Evolutionary conservation across 2,329 filamentous ascomycete genomes (phyloP).

Genomic region (Cladosporium sphaerospermum): DNA sequence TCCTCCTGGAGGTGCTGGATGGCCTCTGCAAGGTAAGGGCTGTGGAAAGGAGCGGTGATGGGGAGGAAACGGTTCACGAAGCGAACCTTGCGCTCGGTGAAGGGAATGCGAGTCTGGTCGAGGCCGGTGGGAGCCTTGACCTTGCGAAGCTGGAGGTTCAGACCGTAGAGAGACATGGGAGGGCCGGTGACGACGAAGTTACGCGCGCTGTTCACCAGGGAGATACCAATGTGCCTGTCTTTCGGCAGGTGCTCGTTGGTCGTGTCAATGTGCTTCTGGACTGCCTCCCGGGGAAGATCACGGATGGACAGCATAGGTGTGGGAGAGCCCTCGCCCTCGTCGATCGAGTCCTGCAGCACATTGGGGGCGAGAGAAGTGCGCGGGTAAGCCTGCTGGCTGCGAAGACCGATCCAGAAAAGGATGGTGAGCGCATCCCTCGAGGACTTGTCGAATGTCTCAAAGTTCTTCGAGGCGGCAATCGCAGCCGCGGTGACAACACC

Average conservation of each 20-base stretch:
- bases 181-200: conserved; percentile 97
- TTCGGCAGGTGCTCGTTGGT: conserved; percentile 94
- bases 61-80: conserved; percentile 96
- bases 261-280: conserved; percentile 93
- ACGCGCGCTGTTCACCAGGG: conserved; percentile 90
- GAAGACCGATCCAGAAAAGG: conserved; percentile 96
- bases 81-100: conserved; percentile 91
- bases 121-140: conserved; percentile 96
- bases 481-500: conserved; percentile 90
- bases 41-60: conserved; percentile 97
- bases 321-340: conserved; percentile 89
- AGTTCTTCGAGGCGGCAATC: conserved; percentile 82
- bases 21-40: conserved; percentile 80
- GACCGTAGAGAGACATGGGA: conserved; percentile 89
- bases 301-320: conserved; percentile 98
- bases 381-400: conserved; percentile 95
- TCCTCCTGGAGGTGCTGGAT: conserved; percentile 80
- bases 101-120: conserved; percentile 89
- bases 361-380: conserved; percentile 87
- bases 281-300: conserved; percentile 77
- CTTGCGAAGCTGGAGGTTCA: conserved; percentile 91
- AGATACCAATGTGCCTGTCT: conserved; percentile 90
- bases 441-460: conserved; percentile 83
- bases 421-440: conserved; percentile 78
- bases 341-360: conserved; percentile 85